A percentile compares a stretch with the other conserved stretches of the same genome.
phyloP scores from a whole-genome alignment of 2,329 filamentous ascomycete species.

The Stachybotrys chlorohalonatus region DNA sequence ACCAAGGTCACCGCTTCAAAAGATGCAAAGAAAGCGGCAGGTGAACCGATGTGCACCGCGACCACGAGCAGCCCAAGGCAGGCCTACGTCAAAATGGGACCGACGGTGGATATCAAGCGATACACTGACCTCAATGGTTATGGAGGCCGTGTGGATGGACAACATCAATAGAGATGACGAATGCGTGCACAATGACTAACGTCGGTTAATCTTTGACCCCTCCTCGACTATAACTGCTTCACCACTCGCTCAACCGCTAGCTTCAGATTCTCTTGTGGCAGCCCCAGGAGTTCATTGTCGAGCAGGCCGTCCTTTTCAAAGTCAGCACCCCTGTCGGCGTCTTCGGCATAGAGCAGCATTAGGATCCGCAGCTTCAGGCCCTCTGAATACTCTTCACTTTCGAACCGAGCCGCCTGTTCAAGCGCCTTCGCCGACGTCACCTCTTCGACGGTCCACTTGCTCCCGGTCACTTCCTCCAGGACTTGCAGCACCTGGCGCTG shows the following conservation, averaged over 20 bases:
- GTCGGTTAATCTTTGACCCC: not conserved
- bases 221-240: not conserved
- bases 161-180: not conserved
- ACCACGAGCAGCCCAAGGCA: not conserved
- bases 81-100: too few relatives aligned
- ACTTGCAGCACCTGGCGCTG: slow-evolving; percentile 36
- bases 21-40: not conserved
- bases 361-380: slow-evolving; percentile 1
- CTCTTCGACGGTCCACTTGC: slow-evolving; percentile 2
- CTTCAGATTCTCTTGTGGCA: not conserved
- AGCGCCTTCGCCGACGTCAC: slow-evolving; percentile 22
- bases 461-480: slow-evolving; percentile 1
- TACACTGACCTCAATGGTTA: too few relatives aligned
- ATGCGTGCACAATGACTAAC: not conserved
- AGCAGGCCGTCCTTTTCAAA: slow-evolving; percentile 1
- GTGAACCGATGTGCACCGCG: not conserved
- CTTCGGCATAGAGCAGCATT: slow-evolving; percentile 3
- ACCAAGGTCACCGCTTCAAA: not conserved
- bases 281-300: slow-evolving; percentile 2
- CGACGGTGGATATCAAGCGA: too few relatives aligned
- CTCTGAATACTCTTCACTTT: not conserved
- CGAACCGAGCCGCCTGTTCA: slow-evolving; percentile 1
- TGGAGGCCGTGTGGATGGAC: not conserved
- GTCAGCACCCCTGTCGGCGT: slow-evolving; percentile 1
- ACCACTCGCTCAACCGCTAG: not conserved